Percentiles rank a stretch among this genome's conserved stretches.
Conservation (phyloP, 345 rosid species). For the Populus davidiana region DNA sequence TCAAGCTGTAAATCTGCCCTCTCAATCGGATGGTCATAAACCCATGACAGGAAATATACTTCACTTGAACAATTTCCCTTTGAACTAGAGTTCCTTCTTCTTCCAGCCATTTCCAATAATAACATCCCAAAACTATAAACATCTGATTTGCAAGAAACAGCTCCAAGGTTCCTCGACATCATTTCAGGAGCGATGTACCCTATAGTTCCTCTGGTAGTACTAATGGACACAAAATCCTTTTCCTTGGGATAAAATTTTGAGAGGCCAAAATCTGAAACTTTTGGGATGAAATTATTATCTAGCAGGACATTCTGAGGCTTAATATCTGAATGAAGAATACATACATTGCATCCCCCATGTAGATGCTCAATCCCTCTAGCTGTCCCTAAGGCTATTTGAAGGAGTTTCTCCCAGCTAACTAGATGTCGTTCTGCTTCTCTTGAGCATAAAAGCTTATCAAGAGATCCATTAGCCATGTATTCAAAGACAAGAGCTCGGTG, state of each 20-base stretch:
- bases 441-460: constrained; percentile 17
- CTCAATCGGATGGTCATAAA: constrained; percentile 19
- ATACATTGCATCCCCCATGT: constrained; percentile 23
- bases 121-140: constrained; percentile 30
- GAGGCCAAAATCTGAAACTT: constrained; percentile 35
- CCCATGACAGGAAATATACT: constrained; percentile 19
- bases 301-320: constrained; percentile 35
- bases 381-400: constrained; percentile 22
- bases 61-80: background rate
- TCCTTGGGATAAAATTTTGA: constrained; percentile 24
- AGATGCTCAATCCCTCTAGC: constrained; percentile 32
- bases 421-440: constrained; percentile 6
- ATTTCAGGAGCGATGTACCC: constrained; percentile 27
- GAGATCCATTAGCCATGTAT: constrained; percentile 27
- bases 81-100: constrained; percentile 2
- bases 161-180: constrained; percentile 16
- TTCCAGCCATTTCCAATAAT: constrained; percentile 25
- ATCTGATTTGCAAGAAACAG: constrained; percentile 29
- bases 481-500: constrained; percentile 15
- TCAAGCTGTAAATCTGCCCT: constrained; percentile 26
- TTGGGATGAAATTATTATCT: constrained; percentile 20
- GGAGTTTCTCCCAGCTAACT: constrained; percentile 26
- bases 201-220: constrained; percentile 21
- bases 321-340: constrained; percentile 35
- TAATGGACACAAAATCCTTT: constrained; percentile 14